These are phyloP conservation scores for Saturnispora sanitii DNA, from an alignment of 805 yeast genomes.

Conservation along the genomic window DNA sequence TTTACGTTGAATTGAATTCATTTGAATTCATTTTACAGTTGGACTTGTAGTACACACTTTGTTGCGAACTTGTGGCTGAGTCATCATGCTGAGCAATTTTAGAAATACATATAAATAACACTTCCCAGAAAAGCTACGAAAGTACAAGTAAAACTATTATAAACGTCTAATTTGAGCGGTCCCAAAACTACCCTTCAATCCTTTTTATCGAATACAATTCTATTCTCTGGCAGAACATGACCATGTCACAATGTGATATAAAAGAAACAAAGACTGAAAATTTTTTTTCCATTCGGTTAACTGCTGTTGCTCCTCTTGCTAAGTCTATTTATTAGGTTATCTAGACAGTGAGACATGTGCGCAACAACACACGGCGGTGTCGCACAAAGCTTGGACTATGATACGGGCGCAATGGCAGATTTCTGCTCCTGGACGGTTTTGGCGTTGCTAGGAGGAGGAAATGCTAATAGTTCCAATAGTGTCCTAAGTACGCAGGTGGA, in stretches of 20 bases:
- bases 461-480: constrained; percentile 34
- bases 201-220: too few species aligned
- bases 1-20: too few species aligned
- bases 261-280: background rate
- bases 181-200: too few species aligned
- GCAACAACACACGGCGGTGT: constrained; percentile 53
- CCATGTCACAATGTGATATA: background rate
- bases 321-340: constrained; percentile 9
- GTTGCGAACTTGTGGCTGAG: too few species aligned
- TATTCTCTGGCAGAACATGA: too few species aligned
- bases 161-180: too few species aligned
- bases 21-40: too few species aligned
- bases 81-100: too few species aligned
- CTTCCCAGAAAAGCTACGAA: too few species aligned
- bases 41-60: too few species aligned
- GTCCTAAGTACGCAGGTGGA: constrained; percentile 44
- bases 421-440: constrained; percentile 68
- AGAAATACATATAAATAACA: too few species aligned
- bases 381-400: constrained; percentile 68
- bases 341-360: constrained; percentile 6
- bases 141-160: too few species aligned
- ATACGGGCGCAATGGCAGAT: constrained; percentile 65
- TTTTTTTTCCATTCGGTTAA: background rate
- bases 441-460: constrained; percentile 58
- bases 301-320: background rate